Base-by-base conservation (phyloP, 768 basidiomycete genomes). In the Kwoniella sp. region DNA sequence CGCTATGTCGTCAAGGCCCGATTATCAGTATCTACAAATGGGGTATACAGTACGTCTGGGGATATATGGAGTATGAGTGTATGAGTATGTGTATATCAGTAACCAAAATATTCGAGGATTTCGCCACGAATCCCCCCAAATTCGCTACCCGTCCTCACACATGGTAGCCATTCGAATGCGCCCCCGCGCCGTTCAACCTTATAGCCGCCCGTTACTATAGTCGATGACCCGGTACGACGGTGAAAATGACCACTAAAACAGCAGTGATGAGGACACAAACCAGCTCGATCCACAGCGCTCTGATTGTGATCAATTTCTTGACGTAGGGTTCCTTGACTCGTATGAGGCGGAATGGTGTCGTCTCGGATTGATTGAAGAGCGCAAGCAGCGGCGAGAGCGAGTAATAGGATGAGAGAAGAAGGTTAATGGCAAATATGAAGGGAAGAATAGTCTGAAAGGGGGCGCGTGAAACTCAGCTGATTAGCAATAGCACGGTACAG, bases 331-430 rank as follows among this genome's bases (percentile, higher is more conserved):
- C 95, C 57, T 89, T 87, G 60, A 99, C 92, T 47, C 84, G 85
- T 57, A 98, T 88, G 5, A 91, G 92, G 60, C 90, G 88, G 87
- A 98, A 98, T 1, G 95, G 94, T 12, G 93, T 96, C 44, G 94
- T 96, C 80, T 98, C 96, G 48, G 92, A 94, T 79, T 91, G 90
- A 64, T 88, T 88, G 73, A 97, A 82, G 82, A 98, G 91, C 68
- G 97, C 90, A 69, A 98, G 88, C 73, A 98, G 83, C 12, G 96
- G 96, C 78, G 97, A 95, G 56, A 98, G 88, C 80, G 96, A 93
- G 81, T 98, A 98, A 80, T 94, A 92, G 76, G 96, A 91, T 17
- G 94, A 92, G 61, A 98, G 84, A 68, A 99, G 87, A 83, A 90
- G 90, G 69, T 96, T 88, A 73, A 90, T 82, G 58, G 94, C 91